Evolutionary conservation across 495 filamentous ascomycete genomes (phyloP), one percentile per base, ranked within the genome.

Genomic region (Tetracladium marchalianum): DNA sequence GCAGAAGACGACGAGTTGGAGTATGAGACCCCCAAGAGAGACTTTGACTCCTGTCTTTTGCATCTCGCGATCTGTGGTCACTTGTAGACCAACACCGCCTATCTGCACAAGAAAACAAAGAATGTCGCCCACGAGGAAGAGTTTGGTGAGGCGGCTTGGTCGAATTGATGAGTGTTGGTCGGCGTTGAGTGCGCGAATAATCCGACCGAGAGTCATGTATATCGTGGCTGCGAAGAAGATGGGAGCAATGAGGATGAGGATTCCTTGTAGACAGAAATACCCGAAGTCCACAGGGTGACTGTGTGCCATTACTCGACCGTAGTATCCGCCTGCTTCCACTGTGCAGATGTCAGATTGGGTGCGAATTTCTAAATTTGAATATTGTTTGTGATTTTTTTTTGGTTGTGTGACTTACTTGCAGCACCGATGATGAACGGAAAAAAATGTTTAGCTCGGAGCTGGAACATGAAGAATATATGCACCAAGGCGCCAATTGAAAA

Each of bases 181-280:
- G 18, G 64, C 76, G 18, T 71, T 60, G 6, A 67, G 51, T 2
- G 51, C 24, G 12, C 52, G 47, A 27, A 74, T 67, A 2, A 77
- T 55, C 1, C 74, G 66, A 0, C 66, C 73, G 2, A 76, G 58
- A 15, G 64, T 62, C 73, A 76, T 77, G 52, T 77, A 75, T 34
- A 77, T 71, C 6, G 66, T 68, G 0, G 72, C 73, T 6, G 73
- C 69, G 41, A 69, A 68, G 6, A 76, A 56, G 0, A 72, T 68
- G 6, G 73, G 71, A 0, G 70, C 69, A 4, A 74, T 51, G 2
- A 76, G 62, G 11, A 75, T 59, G 11, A 74, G 50, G 7, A 68
- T 51, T 7, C 60, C 61, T 47, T 76, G 68, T 31, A 69, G 63
- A 18, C 71, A 53, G 50, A 71, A 80, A 0, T 70, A 68, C 4